These are phyloP conservation scores for Suillus placidus DNA, from an alignment of 768 basidiomycete species.

Conservation along the genomic window DNA sequence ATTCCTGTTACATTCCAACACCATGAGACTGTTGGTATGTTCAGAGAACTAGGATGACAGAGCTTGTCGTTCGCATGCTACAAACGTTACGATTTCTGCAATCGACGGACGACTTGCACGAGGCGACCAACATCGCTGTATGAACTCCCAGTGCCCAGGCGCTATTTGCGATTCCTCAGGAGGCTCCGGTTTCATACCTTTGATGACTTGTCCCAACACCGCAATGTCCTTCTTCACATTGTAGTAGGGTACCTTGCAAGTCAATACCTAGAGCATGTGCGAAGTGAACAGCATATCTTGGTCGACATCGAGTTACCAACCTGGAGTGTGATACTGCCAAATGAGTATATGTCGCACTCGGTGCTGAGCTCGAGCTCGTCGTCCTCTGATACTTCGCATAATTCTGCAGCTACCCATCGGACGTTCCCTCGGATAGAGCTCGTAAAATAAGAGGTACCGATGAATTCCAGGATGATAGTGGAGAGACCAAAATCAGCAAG, in stretches of 20 bases:
- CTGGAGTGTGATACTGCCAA: neutral
- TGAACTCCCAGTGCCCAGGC: neutral
- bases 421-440: neutral
- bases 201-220: too few relatives aligned
- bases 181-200: neutral
- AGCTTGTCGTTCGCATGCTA: neutral
- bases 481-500: constrained; percentile 39
- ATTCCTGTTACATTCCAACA: too few relatives aligned
- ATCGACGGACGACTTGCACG: neutral
- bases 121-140: neutral
- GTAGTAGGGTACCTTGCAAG: constrained; percentile 1
- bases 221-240: neutral
- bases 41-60: too few relatives aligned
- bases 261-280: neutral
- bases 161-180: neutral
- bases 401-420: neutral
- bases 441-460: constrained; percentile 21
- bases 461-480: constrained; percentile 39
- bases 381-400: neutral
- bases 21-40: too few relatives aligned
- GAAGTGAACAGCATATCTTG: neutral
- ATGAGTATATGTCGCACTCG: neutral
- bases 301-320: neutral
- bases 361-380: neutral
- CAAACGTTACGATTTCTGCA: neutral